Evolutionary conservation across 345 rosid species (phyloP), one percentile per base, ranked within the genome.

Genomic region (Eucalyptus marginata): DNA sequence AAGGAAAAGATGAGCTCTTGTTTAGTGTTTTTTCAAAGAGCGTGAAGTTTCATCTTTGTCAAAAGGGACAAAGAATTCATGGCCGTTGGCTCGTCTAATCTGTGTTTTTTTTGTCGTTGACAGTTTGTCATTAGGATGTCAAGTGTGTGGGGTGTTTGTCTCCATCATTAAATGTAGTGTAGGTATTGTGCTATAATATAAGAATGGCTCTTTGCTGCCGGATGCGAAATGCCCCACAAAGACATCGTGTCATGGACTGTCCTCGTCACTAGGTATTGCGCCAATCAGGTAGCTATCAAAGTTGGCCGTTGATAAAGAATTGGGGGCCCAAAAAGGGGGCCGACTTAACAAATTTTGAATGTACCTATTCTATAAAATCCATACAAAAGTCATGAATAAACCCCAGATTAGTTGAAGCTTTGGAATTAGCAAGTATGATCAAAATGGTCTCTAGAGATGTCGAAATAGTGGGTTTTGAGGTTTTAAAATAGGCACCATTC

Each of bases 171-270:
- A 9, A 22, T 10, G 62, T 56, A 56, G 62, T 56, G 62, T 56
- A 24, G 29, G 3, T 56, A 56, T 56, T 56, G 62, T 10, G 62
- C 62, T 56, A 24, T 56, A 0, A 56, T 56, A 56, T 24, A 56
- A 18, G 88, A 22, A 93, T 93, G 93, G 47, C 33, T 2, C 24
- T 90, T 36, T 91, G 95, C 86, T 91, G 93, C 43, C 66, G 92
- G 49, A 15, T 94, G 94, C 79, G 92, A 93, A 93, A 94, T 94
- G 93, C 64, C 92, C 90, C 86, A 68, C 3, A 93, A 91, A 91
- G 95, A 94, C 86, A 95, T 93, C 27, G 95, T 93, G 40, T 95
- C 95, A 27, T 93, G 95, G 95, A 93, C 93, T 25, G 89, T 92
- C 43, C 89, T 95, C 91, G 91, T 95, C 52, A 93, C 89, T 40